phyloP scores from a whole-genome alignment of 208 protist species.

The Dictyostelium gargantuum region DNA sequence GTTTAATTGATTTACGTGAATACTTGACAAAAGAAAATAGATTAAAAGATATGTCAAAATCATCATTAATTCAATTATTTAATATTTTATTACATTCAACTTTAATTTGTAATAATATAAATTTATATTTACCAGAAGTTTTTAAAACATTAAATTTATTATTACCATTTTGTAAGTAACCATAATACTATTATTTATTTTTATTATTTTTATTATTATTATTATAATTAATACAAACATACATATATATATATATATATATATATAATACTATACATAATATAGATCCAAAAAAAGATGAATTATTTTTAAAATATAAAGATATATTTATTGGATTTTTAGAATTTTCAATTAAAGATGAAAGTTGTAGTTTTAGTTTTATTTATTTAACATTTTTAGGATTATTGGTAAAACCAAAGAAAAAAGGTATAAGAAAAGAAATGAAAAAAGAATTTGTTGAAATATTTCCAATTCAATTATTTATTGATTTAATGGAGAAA shows the following conservation, averaged over 20 bases:
- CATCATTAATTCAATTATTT: not conserved
- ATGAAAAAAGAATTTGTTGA: slow-evolving; percentile 32
- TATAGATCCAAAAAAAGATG: slow-evolving; percentile 52
- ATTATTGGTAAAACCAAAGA: not conserved
- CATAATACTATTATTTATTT: not conserved
- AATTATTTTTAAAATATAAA: slow-evolving; percentile 29
- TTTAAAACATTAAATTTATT: slow-evolving; percentile 33
- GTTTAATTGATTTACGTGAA: not conserved
- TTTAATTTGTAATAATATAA: not conserved
- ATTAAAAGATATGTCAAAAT: not conserved
- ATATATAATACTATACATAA: not conserved
- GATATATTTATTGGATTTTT: not conserved
- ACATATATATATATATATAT: not conserved
- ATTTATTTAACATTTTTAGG: not conserved
- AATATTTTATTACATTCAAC: slow-evolving; percentile 26
- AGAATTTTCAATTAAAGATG: slow-evolving; percentile 11
- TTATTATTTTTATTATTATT: no score
- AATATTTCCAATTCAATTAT: not conserved
- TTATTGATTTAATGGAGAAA: slow-evolving; percentile 39
- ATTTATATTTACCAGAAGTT: slow-evolving; percentile 12
- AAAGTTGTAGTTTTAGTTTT: not conserved
- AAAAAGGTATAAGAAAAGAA: not conserved
- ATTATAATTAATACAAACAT: not conserved
- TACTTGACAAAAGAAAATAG: not conserved
- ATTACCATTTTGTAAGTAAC: slow-evolving; percentile 41